Evolutionary conservation across 768 basidiomycete genomes (phyloP).

Genomic region (Lactarius hengduanensis): DNA sequence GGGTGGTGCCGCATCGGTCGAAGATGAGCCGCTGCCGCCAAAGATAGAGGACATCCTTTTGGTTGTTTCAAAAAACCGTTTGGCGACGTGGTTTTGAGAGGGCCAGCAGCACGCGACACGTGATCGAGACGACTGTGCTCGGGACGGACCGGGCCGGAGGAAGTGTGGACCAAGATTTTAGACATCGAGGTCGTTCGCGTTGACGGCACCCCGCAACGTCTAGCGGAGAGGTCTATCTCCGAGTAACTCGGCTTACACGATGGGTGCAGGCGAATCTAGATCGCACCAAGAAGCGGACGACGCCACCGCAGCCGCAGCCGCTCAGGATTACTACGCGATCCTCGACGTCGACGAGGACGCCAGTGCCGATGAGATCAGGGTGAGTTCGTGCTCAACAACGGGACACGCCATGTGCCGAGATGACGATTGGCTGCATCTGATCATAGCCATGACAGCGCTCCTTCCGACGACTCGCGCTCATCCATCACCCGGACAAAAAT

Average conservation of each 20-base stretch:
- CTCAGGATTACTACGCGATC: conserved; percentile 77
- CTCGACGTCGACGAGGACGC: conserved; percentile 81
- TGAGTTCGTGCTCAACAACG: conserved; percentile 32
- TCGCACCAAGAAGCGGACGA: conserved; percentile 35
- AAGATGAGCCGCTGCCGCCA: conserved; percentile 24
- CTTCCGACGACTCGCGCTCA: conserved; percentile 79
- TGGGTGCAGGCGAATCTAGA: conserved; percentile 73
- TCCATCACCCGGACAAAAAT: conserved; percentile 91
- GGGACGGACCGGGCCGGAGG: background rate
- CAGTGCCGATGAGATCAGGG: conserved; percentile 87
- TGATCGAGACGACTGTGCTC: background rate
- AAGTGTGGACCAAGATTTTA: no score
- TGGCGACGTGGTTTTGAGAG: no score
- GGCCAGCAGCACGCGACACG: background rate
- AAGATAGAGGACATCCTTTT: conserved; percentile 32
- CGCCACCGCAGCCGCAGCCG: conserved; percentile 25
- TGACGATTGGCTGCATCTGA: conserved; percentile 16
- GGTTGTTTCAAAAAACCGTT: background rate
- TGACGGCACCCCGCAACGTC: background rate
- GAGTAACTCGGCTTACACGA: conserved; percentile 33
- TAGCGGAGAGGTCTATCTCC: background rate
- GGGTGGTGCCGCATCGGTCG: conserved; percentile 21
- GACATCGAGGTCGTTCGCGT: no score
- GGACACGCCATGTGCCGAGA: conserved; percentile 1
- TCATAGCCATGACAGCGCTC: conserved; percentile 51